Evolutionary conservation across 495 filamentous ascomycete genomes (phyloP), one percentile per base, ranked within the genome.

Genomic region (Penicillium egyptiacum): DNA sequence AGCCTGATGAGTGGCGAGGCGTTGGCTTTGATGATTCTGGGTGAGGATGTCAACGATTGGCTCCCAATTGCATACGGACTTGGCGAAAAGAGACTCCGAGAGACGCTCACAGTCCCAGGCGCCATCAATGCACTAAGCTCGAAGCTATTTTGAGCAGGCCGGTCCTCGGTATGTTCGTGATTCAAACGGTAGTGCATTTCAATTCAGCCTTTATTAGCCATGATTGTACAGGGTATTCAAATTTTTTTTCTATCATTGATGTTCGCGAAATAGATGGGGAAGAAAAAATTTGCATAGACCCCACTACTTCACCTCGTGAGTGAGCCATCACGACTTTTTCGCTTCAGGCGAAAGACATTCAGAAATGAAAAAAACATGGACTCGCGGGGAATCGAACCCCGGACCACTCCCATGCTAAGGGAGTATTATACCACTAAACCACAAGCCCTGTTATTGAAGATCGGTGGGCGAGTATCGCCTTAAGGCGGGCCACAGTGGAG

Each of bases 1-100:
- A 85, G 83, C 40, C 81, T 85, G 53, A 69, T 90, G 28, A 84
- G 81, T 51, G 89, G 85, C 1, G 81, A 86, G 58, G 86, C 85
- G 4, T 78, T 86, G 8, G 87, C 79, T 8, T 71, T 82, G 47
- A 61, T 54, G 60, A 64, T 63, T 14, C 52, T 66, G 14, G 56
- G 53, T 1, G 40, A 64, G 17, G 17, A 57, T 17, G 51, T 56
- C 14, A 43, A 43, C 19, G 45, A 59, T 9, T 63, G 60, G 60
- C 58, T 72, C 25, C 66, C 68, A 3, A 49, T 55, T 3, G 58
- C 68, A 20, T 72, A 70, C 46, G 51, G 59, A 40, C 39, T 70
- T 1, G 46, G 60, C 10, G 66, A 69, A 10, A 37, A 52, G 37
- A 59, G 70, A 35, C 25, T 72, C 23, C 59, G 26, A 31, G 53